Evolutionary conservation across 2,329 filamentous ascomycete genomes (phyloP).

Genomic region (Arthroderma uncinatum): DNA sequence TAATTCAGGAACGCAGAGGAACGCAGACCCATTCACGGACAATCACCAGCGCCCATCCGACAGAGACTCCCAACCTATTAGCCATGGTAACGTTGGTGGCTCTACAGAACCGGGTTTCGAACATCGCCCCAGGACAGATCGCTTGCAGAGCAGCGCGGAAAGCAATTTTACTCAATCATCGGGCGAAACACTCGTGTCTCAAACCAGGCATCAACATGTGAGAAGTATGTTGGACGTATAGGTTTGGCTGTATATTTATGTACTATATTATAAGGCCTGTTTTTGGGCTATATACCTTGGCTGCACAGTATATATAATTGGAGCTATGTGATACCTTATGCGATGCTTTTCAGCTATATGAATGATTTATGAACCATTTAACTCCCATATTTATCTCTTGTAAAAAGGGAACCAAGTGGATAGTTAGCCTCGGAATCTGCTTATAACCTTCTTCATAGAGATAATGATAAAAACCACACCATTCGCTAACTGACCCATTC

Average conservation of each 20-base stretch:
- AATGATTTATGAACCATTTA: not conserved
- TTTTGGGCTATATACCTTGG: not conserved
- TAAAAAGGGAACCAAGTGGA: not conserved
- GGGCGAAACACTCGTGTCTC: slow-evolving; percentile 11
- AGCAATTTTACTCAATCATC: slow-evolving; percentile 11
- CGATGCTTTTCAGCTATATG: not conserved
- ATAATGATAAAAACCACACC: too few species aligned
- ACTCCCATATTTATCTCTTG: not conserved
- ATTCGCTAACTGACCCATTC: too few species aligned
- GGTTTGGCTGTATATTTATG: not conserved
- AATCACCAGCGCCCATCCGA: not conserved
- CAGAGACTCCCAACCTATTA: not conserved
- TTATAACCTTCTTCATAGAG: too few species aligned
- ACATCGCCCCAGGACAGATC: not conserved
- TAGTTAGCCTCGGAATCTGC: too few species aligned
- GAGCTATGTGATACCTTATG: not conserved
- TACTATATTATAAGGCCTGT: not conserved
- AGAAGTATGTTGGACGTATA: slow-evolving; percentile 14
- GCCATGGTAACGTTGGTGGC: not conserved
- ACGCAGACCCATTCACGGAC: slow-evolving; percentile 8
- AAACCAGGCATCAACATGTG: slow-evolving; percentile 10
- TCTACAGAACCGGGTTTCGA: not conserved
- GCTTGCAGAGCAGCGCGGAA: slow-evolving; percentile 2
- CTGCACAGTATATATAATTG: not conserved
- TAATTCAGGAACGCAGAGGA: not conserved